Evolutionary conservation across 495 filamentous ascomycete genomes (phyloP).

Genomic region (Annulohypoxylon bovei): DNA sequence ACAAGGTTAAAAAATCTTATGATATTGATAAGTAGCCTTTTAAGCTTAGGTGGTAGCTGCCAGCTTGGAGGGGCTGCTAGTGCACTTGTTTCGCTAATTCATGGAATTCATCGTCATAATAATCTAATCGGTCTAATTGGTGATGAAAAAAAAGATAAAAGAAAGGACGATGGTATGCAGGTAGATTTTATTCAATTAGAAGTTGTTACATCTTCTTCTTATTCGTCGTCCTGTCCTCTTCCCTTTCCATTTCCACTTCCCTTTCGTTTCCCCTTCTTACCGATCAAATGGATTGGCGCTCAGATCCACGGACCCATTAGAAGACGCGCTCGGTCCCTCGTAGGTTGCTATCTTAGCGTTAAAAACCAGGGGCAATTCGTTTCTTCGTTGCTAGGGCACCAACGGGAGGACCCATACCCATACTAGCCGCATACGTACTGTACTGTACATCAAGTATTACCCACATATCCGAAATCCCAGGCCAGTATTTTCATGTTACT

Average conservation of each 20-base stretch:
- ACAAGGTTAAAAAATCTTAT: conserved; percentile 3
- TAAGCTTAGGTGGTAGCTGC: neutral
- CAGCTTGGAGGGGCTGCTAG: neutral
- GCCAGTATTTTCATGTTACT: neutral
- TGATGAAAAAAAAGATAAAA: neutral
- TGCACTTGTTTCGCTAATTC: neutral
- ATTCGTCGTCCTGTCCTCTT: conserved; percentile 1
- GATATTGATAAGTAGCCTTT: neutral
- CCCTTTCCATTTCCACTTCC: neutral
- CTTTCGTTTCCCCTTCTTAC: neutral
- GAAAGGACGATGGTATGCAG: neutral
- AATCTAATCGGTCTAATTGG: too few species aligned
- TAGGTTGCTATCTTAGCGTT: conserved; percentile 26
- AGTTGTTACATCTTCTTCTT: neutral
- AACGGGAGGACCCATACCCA: conserved; percentile 16
- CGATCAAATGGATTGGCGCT: conserved; percentile 4
- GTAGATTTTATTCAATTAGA: neutral
- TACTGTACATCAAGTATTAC: neutral
- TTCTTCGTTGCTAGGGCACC: conserved; percentile 29
- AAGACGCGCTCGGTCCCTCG: conserved; percentile 33
- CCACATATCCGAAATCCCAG: neutral
- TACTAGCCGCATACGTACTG: neutral
- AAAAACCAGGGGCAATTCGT: neutral
- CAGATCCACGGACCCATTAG: conserved; percentile 5
- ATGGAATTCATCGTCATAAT: neutral